Evolutionary conservation across 2,329 filamentous ascomycete species (phyloP).

Genomic region (Colletotrichum godetiae): DNA sequence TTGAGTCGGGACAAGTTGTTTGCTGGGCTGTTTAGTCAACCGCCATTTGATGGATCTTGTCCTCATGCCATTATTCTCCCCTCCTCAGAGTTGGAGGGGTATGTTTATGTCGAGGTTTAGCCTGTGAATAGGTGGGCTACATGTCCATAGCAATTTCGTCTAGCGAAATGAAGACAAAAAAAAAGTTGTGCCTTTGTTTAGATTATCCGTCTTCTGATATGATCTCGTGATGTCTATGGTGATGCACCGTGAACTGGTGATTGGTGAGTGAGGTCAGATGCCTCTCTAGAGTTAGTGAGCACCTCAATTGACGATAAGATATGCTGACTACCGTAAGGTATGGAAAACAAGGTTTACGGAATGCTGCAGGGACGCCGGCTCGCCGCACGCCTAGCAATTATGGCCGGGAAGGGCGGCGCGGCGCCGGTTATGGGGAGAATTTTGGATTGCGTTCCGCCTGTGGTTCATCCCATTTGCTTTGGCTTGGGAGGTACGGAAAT

Average conservation of each 20-base stretch:
- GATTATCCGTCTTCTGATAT: background rate
- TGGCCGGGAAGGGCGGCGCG: too few relatives aligned
- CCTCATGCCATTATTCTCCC: background rate
- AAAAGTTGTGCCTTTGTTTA: constrained; percentile 35
- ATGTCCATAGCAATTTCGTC: constrained; percentile 20
- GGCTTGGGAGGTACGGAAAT: too few relatives aligned
- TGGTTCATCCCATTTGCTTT: too few relatives aligned
- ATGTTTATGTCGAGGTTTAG: background rate
- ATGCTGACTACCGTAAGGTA: background rate
- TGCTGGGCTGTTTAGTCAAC: constrained; percentile 8
- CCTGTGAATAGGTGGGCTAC: background rate
- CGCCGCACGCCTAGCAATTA: too few relatives aligned
- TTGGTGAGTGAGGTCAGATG: too few relatives aligned
- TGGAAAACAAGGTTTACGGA: background rate
- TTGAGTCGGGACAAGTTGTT: constrained; percentile 3
- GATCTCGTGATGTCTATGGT: background rate
- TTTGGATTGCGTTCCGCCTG: too few relatives aligned
- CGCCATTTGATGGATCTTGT: background rate
- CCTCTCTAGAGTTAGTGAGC: too few relatives aligned
- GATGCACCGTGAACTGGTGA: background rate
- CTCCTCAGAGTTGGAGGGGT: background rate
- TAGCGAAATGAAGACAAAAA: constrained; percentile 9
- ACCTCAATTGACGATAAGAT: background rate
- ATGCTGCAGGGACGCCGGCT: background rate
- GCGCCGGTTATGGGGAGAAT: background rate